phyloP scores from a whole-genome alignment of 2,329 filamentous ascomycete species.

The Diaporthe sp. region DNA sequence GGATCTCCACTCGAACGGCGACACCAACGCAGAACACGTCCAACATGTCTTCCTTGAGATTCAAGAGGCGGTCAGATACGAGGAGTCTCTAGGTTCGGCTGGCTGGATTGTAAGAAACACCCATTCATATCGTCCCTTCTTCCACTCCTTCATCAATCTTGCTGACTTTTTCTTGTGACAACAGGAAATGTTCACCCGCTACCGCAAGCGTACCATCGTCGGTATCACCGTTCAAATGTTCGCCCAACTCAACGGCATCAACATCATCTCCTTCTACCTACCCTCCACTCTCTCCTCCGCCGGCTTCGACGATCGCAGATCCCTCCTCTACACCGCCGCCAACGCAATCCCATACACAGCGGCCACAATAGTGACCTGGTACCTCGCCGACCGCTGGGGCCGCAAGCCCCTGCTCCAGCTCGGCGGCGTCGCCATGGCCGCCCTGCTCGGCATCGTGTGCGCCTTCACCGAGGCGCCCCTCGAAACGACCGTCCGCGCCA shows the following conservation, averaged over 20 bases:
- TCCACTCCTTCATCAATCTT: neutral
- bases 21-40: constrained; percentile 52
- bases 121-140: neutral
- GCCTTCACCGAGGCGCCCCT: constrained; percentile 54
- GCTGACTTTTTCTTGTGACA: neutral
- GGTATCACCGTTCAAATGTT: constrained; percentile 58
- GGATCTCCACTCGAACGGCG: constrained; percentile 54
- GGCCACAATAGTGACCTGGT: constrained; percentile 57
- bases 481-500: constrained; percentile 49
- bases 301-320: constrained; percentile 54
- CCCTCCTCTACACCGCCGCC: constrained; percentile 56
- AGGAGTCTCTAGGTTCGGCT: constrained; percentile 10
- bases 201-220: constrained; percentile 57
- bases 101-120: neutral
- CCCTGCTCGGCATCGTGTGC: constrained; percentile 53
- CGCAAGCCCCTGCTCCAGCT: constrained; percentile 54
- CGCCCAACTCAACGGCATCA: constrained; percentile 57
- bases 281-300: constrained; percentile 53
- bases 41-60: constrained; percentile 51
- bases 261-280: constrained; percentile 59
- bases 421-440: constrained; percentile 48
- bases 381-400: constrained; percentile 56
- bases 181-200: constrained; percentile 57
- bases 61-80: constrained; percentile 41
- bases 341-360: constrained; percentile 56